Evolutionary conservation across 2,329 filamentous ascomycete species (phyloP), one percentile per base, ranked within the genome.

Genomic region (Fusarium haematococcum): DNA sequence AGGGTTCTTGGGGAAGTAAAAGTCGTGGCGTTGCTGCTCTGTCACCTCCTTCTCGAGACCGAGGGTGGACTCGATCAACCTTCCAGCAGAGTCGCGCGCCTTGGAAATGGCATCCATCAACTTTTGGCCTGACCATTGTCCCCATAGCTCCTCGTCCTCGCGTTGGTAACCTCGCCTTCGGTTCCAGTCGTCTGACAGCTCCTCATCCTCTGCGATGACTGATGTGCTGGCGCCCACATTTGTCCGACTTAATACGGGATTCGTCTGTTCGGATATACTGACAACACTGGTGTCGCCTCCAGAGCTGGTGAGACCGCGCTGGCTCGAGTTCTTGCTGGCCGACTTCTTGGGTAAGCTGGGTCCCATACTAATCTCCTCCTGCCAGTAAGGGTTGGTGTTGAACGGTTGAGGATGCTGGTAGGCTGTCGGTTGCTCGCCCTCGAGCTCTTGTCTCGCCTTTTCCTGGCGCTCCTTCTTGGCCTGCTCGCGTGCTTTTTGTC

Each of bases 111-210:
- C 88, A 74, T 89, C 88, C 83, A 87, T 88, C 65, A 90, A 75
- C 78, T 88, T 87, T 77, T 91, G 88, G 56, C 89, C 86, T 67
- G 82, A 78, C 77, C 92, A 90, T 72, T 89, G 82, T 20, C 94
- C 94, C 94, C 94, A 97, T 7, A 97, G 87, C 74, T 94, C 91
- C 83, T 98, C 95, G 75, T 98, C 95, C 80, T 97, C 94, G 63
- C 95, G 88, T 81, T 98, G 94, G 81, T 97, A 95, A 70, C 93
- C 90, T 81, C 91, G 80, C 23, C 81, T 91, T 77, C 88, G 88
- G 79, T 97, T 96, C 93, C 93, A 95, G 57, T 91, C 92, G 37
- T 82, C 80, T 11, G 82, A 81, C 6, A 80, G 60, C 20, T 65
- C 68, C 54, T 81, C 81, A n/a, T 82, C 82, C 78, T 90, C 86